Evolutionary conservation across 1,284 basidiomycete species (phyloP).

Genomic region (Polyporus tsugae): DNA sequence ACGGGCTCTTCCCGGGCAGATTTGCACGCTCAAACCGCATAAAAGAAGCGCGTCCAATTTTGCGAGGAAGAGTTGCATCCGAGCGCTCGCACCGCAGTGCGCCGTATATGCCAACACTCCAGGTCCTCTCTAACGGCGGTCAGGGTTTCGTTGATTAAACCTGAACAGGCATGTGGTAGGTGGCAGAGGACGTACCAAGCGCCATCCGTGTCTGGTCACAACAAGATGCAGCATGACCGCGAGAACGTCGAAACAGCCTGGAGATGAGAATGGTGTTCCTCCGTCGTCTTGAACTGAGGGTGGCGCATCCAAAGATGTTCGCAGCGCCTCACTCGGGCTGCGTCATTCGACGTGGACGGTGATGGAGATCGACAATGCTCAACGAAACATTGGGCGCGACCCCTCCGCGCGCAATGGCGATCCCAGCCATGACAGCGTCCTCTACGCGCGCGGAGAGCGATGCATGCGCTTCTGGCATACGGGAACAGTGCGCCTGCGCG

Average conservation of each 20-base stretch:
- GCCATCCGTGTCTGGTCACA: not conserved
- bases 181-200: not conserved
- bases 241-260: not conserved
- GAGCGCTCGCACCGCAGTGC: not conserved
- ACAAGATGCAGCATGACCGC: not conserved
- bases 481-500: not conserved
- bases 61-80: not conserved
- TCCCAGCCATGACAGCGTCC: too few relatives aligned
- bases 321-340: not conserved
- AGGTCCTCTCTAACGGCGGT: not conserved
- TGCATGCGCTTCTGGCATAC: not conserved
- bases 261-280: not conserved
- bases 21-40: not conserved
- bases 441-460: too few relatives aligned
- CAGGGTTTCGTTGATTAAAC: not conserved
- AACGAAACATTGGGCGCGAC: not conserved
- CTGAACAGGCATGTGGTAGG: not conserved
- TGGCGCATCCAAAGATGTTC: not conserved
- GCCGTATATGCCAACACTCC: too few relatives aligned
- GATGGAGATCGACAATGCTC: not conserved
- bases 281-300: not conserved
- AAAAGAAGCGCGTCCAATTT: not conserved
- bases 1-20: not conserved
- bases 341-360: not conserved
- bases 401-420: not conserved